Base-by-base conservation (phyloP, 2,329 filamentous ascomycete species). In the Celoporthe dispersa region DNA sequence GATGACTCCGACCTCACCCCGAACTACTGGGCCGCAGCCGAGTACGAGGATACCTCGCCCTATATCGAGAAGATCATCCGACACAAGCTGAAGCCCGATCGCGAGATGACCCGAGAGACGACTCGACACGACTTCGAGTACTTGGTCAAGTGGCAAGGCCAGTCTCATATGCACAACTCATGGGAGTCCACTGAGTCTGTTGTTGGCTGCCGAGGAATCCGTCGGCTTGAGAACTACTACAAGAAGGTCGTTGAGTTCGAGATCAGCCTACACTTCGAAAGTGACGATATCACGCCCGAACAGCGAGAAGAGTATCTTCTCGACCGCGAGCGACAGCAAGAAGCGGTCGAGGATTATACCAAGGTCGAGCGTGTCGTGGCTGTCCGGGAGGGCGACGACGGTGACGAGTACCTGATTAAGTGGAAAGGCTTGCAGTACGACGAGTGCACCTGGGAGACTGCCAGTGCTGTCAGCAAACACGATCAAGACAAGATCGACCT, bases 351-450 rank as follows among this genome's bases (percentile, higher is more conserved):
- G 73, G 94, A 98, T 77, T 97, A 93, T 80, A 96, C 93, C 73
- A 91, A 96, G 75, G 94, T 98, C 41, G 96, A 99, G 80, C 90
- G 96, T 75, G 91, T 99, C 70, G 97, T 99, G 75, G 92, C 93
- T 67, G 88, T 91, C 70, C 90, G 92, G 73, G 89, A 94, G 70
- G 92, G 91, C 33, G 94, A 96, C 19, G 91, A 92, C 11, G 93
- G 90, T 64, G 88, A 88, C 0, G 94, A 98, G 79, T 99, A 99
- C 80, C 93, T 91, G 73, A 92, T 98, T 80, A 99, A 99, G 83
- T 99, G 96, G 94, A 97, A 96, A 81, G 93, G 93, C 14, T 87
- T 98, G 66, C 93, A 91, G 66, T 99, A 99, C 78, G 94, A 98
- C 76, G 91, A 91, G 73, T 97, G 93, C 81, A 99, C 97, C 1